Base-by-base conservation (phyloP, 1,284 basidiomycete genomes). In the Sporisorium scitamineum region DNA sequence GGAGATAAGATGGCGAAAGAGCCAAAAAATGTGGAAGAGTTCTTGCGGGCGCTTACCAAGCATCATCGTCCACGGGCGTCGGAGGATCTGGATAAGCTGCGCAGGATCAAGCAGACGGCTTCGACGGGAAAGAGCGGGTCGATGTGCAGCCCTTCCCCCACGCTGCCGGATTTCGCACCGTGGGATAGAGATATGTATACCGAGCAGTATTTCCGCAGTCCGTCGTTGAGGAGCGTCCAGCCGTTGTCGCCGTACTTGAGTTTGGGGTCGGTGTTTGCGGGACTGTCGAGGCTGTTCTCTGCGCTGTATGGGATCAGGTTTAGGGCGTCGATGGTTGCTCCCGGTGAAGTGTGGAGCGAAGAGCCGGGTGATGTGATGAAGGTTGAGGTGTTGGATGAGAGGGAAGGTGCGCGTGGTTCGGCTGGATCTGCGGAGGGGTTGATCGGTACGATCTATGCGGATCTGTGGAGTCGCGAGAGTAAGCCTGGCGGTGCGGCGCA, bases 401-500 rank as follows among this genome's bases (percentile, higher is more conserved):
- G 90, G 16, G 90, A 90, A 68, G 94, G 94, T 1, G 74, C 70
- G 2, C 34, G n/a, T 2, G 73, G 69, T 2, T 41, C 52, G 1
- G 10, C 5, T 13, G 60, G 61, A 0, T 59, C 61, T 1, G 61
- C 75, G n/a, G 75, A 69, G n/a, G 77, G 79, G 11, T 85, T 93
- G 20, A 91, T 99, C 61, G 96, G 96, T 1, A 94, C 93, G 88
- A 93, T 99, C 81, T 99, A 97, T 82, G 92, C 93, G 20, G 96
- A 99, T 86, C 88, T 99, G 26, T 97, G 94, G 85, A 89, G 91
- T 10, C 88, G 96, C 32, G 87, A 89, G 41, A 94, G 93, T 9
- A 99, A 99, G 86, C 90, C 94, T 3, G 90, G 90, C 45, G 94
- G 94, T 14, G 95, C 97, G 0, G 97, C 96, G 1, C 96, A 99